phyloP scores from a whole-genome alignment of 768 basidiomycete species.

The Auricularia auricula-judae region DNA sequence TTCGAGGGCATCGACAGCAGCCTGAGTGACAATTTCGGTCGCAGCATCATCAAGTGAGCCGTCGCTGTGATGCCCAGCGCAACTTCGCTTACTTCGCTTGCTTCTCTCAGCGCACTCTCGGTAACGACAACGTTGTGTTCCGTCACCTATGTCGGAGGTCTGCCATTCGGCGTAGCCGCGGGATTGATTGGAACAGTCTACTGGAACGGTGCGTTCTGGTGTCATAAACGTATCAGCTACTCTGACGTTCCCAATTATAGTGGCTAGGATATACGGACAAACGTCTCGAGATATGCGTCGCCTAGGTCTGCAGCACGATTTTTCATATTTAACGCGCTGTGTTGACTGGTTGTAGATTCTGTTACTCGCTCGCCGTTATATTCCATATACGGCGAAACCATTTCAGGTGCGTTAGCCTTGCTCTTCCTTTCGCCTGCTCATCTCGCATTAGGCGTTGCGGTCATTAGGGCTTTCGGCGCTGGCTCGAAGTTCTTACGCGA shows the following conservation, averaged over 20 bases:
- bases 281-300: conserved; percentile 49
- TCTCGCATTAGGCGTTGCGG: conserved; percentile 24
- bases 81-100: background rate
- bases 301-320: conserved; percentile 5
- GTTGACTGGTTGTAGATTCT: conserved; percentile 18
- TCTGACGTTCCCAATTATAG: conserved; percentile 1
- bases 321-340: no score
- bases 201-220: conserved; percentile 48
- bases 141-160: conserved; percentile 68
- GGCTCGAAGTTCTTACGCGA: conserved; percentile 78
- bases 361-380: conserved; percentile 40
- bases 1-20: conserved; percentile 64
- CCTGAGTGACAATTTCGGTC: conserved; percentile 77
- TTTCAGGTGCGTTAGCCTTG: conserved; percentile 19
- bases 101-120: conserved; percentile 34
- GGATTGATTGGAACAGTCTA: conserved; percentile 50
- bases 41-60: conserved; percentile 47
- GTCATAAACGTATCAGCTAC: background rate
- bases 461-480: conserved; percentile 77
- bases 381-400: conserved; percentile 40
- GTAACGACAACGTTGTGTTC: conserved; percentile 61
- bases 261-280: conserved; percentile 56
- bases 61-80: background rate
- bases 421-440: conserved; percentile 9
- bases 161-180: conserved; percentile 57